Conservation (phyloP, 345 rosid species). For the Boechera stricta region DNA sequence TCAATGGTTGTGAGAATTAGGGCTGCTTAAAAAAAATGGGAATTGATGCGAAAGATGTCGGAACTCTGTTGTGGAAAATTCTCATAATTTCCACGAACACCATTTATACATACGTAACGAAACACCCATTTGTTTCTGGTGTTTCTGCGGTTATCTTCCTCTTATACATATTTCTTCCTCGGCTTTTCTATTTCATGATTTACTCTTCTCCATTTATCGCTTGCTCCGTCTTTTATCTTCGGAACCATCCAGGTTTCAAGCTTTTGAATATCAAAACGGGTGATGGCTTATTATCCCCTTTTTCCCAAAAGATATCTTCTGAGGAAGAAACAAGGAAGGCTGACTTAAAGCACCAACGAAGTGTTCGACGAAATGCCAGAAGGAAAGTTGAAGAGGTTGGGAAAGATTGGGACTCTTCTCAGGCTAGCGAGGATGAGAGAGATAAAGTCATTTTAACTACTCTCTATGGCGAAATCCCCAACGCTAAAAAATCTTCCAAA, state of each 20-base stretch:
- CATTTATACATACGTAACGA: conserved; percentile 40
- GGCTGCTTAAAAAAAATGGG: conserved; percentile 38
- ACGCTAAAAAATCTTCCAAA: neutral
- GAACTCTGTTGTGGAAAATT: conserved; percentile 47
- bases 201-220: conserved; percentile 53
- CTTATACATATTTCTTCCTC: conserved; percentile 58
- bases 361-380: conserved; percentile 57
- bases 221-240: conserved; percentile 43
- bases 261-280: neutral
- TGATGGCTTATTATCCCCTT: conserved; percentile 1
- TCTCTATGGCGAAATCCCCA: conserved; percentile 37
- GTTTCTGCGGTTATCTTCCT: conserved; percentile 43
- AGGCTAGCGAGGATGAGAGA: conserved; percentile 36
- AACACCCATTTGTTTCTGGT: conserved; percentile 54
- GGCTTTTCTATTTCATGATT: conserved; percentile 55
- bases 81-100: conserved; percentile 46
- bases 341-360: conserved; percentile 47
- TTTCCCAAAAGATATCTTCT: conserved; percentile 32
- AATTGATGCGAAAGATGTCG: conserved; percentile 54
- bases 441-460: conserved; percentile 32
- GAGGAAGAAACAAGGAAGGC: conserved; percentile 37
- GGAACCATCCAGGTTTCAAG: conserved; percentile 37
- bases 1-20: neutral
- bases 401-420: conserved; percentile 48
- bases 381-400: conserved; percentile 48